Conservation (phyloP, 106 monocot species). For the Dioscorea dumetorum region DNA sequence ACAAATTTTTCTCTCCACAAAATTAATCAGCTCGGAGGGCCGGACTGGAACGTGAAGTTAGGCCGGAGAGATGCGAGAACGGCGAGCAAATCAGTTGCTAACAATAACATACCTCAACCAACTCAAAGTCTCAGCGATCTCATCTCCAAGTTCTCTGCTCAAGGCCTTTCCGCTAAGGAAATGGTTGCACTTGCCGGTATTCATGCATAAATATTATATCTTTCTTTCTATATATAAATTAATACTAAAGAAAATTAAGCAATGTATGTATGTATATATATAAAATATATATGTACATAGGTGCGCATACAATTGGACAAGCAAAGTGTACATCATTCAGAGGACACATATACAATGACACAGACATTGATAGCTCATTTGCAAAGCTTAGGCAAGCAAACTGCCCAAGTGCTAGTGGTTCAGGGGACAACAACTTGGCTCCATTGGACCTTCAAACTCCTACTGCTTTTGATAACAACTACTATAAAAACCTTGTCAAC, state of each 20-base stretch:
- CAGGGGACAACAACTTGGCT: slow-evolving; percentile 44
- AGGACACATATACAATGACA: slow-evolving; percentile 49
- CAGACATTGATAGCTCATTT: slow-evolving; percentile 31
- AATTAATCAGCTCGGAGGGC: slow-evolving; percentile 73
- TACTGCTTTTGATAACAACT: slow-evolving; percentile 51
- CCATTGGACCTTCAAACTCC: slow-evolving; percentile 45
- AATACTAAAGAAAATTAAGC: neutral
- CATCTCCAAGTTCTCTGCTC: slow-evolving; percentile 56
- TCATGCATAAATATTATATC: neutral
- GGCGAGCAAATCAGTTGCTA: slow-evolving; percentile 50
- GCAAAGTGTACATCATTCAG: slow-evolving; percentile 48
- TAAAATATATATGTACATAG: neutral
- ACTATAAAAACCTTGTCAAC: slow-evolving; percentile 68
- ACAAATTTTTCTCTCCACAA: too few relatives aligned
- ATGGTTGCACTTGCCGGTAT: slow-evolving; percentile 73
- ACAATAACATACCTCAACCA: slow-evolving; percentile 61
- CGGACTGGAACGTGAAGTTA: slow-evolving; percentile 61
- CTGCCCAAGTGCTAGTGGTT: slow-evolving; percentile 27
- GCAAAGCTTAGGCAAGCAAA: slow-evolving; percentile 12
- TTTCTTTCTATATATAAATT: neutral
- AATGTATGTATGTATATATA: too few relatives aligned
- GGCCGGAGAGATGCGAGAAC: slow-evolving; percentile 66
- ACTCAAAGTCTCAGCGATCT: slow-evolving; percentile 45
- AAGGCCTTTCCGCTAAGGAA: slow-evolving; percentile 68
- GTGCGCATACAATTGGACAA: slow-evolving; percentile 53